These are phyloP conservation scores for Suillus sp. DNA, from an alignment of 768 basidiomycete species.

Conservation along the genomic window DNA sequence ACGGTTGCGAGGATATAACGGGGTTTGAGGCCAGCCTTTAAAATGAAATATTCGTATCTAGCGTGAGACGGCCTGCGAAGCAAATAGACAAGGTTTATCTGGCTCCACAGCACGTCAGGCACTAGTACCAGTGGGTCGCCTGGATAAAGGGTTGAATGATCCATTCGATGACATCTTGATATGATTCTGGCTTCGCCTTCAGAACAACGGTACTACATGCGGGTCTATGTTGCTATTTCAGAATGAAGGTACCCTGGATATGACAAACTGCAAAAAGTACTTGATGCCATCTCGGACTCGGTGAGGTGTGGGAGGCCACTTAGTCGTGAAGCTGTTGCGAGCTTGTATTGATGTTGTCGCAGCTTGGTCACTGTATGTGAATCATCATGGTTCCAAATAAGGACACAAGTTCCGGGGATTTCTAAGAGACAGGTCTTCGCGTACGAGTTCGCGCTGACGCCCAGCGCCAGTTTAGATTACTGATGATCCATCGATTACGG, in stretches of 20 bases:
- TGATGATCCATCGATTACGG: not conserved
- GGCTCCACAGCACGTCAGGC: slow-evolving; percentile 18
- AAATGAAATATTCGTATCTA: slow-evolving; percentile 13
- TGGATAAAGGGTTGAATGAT: slow-evolving; percentile 10
- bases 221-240: slow-evolving; percentile 1
- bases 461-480: not conserved
- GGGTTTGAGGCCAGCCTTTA: slow-evolving; percentile 3
- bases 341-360: not conserved
- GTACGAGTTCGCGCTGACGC: not conserved
- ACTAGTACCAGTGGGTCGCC: not conserved
- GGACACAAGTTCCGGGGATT: slow-evolving; percentile 17
- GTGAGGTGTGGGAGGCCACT: not conserved
- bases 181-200: not conserved
- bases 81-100: not conserved
- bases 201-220: not conserved
- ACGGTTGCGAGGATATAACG: slow-evolving; percentile 18
- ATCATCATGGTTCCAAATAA: slow-evolving; percentile 15
- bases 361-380: not conserved
- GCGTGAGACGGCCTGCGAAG: slow-evolving; percentile 31
- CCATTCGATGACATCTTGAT: not conserved
- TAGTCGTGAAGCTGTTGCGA: not conserved
- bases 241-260: not conserved
- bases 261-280: not conserved
- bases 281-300: not conserved
- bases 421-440: slow-evolving; percentile 8